A percentile compares a stretch with the other conserved stretches of the same genome.
phyloP scores from a whole-genome alignment of 2,329 filamentous ascomycete species.

The Drechslera avenae region DNA sequence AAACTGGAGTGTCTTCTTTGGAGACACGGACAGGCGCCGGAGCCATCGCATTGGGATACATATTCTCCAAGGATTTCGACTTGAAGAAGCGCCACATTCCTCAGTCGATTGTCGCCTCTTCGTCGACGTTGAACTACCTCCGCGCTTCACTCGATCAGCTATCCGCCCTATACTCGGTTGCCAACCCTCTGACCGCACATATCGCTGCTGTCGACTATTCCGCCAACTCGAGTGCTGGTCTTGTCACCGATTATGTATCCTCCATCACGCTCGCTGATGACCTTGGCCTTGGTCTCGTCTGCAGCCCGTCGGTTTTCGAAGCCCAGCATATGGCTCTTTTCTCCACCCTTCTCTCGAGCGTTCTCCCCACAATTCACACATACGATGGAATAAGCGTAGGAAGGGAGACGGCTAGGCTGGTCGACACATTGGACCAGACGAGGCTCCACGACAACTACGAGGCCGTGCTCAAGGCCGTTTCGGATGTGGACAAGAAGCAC shows the following conservation, averaged over 20 bases:
- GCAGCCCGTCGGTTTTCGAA: conserved; percentile 86
- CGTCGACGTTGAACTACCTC: conserved; percentile 78
- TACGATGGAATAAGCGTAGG: conserved; percentile 86
- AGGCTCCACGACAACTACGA: conserved; percentile 73
- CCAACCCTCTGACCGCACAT: conserved; percentile 91
- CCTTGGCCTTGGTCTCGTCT: conserved; percentile 82
- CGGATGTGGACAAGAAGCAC: conserved; percentile 69
- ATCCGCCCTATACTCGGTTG: conserved; percentile 85
- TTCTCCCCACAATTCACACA: conserved; percentile 83
- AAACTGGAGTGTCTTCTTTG: conserved; percentile 76
- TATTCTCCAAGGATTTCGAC: conserved; percentile 97
- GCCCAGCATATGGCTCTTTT: conserved; percentile 95
- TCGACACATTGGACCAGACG: conserved; percentile 77
- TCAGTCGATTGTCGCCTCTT: conserved; percentile 87
- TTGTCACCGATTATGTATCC: conserved; percentile 86
- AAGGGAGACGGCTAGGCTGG: conserved; percentile 79
- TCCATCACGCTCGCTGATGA: conserved; percentile 85
- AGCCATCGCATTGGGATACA: conserved; percentile 89
- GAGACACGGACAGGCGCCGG: conserved; percentile 90
- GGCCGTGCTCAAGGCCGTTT: conserved; percentile 65
- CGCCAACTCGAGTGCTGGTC: conserved; percentile 65
- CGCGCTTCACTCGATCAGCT: conserved; percentile 89
- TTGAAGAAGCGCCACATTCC: conserved; percentile 87
- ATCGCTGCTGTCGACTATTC: conserved; percentile 88
- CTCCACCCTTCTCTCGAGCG: conserved; percentile 76